Evolutionary conservation across 768 basidiomycete species (phyloP), one percentile per base, ranked within the genome.

Genomic region (Tulasnella sp.): DNA sequence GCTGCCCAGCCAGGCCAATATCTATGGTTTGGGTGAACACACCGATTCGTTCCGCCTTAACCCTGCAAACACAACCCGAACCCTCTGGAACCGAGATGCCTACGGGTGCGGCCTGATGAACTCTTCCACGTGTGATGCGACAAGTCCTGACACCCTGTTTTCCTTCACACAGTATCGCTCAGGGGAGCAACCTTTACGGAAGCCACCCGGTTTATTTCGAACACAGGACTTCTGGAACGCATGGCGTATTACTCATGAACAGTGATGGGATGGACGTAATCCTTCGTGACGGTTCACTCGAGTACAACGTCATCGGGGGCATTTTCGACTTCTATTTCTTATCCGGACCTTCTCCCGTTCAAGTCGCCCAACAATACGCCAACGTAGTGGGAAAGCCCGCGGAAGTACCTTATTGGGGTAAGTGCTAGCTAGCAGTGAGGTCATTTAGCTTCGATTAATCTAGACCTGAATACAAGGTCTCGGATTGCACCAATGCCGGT

Each of bases 221-320:
- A 81, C 92, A 93, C 80, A 89, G 93, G 69, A 85, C 87, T 12
- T 90, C 89, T 0, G 91, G 90, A 8, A 92, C 92, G 1, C 92
- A 93, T 85, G 93, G 90, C 20, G 92, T 94, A 42, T 90, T 93
- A 84, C 84, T 94, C 0, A 88, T 92, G 77, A 93, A 90, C 84
- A 90, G 92, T 14, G 90, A 93, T 82, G 93, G 93, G 0, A 93
- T 94, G 92, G 93, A 94, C 81, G 87, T 94, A 86, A 93, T 93
- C 83, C 86, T 93, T 79, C 88, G 88, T 40, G 81, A 80, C 14
- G 87, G 88, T 11, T 85, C 89, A 5, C 85, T 93, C 80, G 92
- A 95, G 86, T 96, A 94, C 85, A 92, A 93, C 81, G 89, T 90
- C 44, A 92, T 96, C 82, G 94, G 94, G 3, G 93, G 93, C 12